Conservation (phyloP, 352 stramenopile genomes). For the Globisporangium alternatum region DNA sequence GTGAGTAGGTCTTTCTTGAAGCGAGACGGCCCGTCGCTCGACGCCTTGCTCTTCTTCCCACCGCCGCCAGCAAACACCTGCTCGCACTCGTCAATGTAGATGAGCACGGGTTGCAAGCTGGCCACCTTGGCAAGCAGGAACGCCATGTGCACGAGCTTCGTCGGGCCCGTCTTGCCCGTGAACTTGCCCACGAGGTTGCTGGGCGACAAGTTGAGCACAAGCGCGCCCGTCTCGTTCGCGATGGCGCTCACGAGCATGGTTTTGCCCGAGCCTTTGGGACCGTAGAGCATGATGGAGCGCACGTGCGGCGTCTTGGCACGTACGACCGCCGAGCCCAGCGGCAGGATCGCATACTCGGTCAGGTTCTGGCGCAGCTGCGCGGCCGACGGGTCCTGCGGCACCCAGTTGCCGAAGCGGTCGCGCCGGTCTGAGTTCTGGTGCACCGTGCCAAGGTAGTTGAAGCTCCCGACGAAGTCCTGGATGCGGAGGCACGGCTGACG, state of each 20-base stretch:
- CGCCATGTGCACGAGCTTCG: slow-evolving; percentile 94
- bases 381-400: slow-evolving; percentile 88
- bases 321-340: slow-evolving; percentile 76
- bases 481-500: slow-evolving; percentile 34
- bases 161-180: slow-evolving; percentile 85
- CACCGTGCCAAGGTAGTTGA: slow-evolving; percentile 88
- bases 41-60: slow-evolving; percentile 79
- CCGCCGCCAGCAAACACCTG: slow-evolving; percentile 76
- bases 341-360: slow-evolving; percentile 91
- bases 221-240: slow-evolving; percentile 89
- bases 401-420: slow-evolving; percentile 80
- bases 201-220: slow-evolving; percentile 94
- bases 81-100: slow-evolving; percentile 94
- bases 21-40: slow-evolving; percentile 68
- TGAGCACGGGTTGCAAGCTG: slow-evolving; percentile 85
- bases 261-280: slow-evolving; percentile 89
- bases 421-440: slow-evolving; percentile 63
- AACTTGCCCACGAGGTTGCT: slow-evolving; percentile 94
- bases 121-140: slow-evolving; percentile 89
- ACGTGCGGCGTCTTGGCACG: slow-evolving; percentile 70
- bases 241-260: slow-evolving; percentile 92
- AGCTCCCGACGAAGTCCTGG: slow-evolving; percentile 88
- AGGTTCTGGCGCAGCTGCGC: slow-evolving; percentile 88
- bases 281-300: slow-evolving; percentile 93
- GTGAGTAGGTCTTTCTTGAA: slow-evolving; percentile 94